Evolutionary conservation across 1,284 basidiomycete species (phyloP), one percentile per base, ranked within the genome.

Genomic region (Cutaneotrichosporon cyanovorans): DNA sequence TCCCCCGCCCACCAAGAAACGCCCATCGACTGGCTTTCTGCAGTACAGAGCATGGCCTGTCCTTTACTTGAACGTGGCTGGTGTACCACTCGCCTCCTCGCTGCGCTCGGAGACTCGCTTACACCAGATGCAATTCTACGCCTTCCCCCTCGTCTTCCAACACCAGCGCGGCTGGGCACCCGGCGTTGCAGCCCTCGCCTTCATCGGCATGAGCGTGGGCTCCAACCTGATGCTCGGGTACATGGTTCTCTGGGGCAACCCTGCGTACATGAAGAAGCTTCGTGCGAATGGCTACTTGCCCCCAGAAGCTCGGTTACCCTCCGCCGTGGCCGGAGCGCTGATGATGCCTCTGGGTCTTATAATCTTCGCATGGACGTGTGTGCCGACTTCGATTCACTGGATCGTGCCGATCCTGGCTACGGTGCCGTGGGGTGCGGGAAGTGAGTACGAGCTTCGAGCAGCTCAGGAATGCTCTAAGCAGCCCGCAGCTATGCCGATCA

Each of bases 201-300:
- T 83, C 62, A 72, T 83, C 19, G 80, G 80, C 11, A 74, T 83
- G 34, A 80, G 81, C 0, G 52, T 80, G 12, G 82, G 80, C 0
- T 75, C 79, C 7, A 68, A 72, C 19, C 64, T 78, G 4, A 77
- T 79, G n/a, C 76, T 79, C 2, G 63, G 78, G 15, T 78, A 80
- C 58, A 80, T 81, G 58, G 73, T 71, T 30, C 43, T 60, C n/a
- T 45, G 50, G 43, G 55, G 53, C 8, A 62, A 62, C 40, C 53
- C 59, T 0, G 31, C 46, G 2, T 63, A 63, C 40, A 36, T 55
- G 5, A 42, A 40, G 11, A 46, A 45, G 18, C 42, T 61, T 28
- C 37, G 46, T 40, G 43, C 35, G 16, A 45, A 37, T 15, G 61
- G 57, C 3, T 56, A 51, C 25, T 38, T 62, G 3, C 61, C 62